Conservation (phyloP, 78 protist species). For the Dictyostelium firmibasis region DNA sequence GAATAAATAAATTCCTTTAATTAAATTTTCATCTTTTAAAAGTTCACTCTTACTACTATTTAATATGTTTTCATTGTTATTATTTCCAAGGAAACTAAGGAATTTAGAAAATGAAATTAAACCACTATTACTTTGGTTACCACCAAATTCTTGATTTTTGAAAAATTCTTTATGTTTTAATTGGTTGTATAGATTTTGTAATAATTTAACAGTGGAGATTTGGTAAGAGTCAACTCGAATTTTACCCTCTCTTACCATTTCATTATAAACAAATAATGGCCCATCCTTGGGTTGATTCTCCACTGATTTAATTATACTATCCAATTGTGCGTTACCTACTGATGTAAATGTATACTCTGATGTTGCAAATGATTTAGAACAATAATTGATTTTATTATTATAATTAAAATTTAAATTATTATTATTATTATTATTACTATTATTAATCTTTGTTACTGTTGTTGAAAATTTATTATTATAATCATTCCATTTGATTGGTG, state of each 20-base stretch:
- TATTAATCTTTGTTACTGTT: neutral
- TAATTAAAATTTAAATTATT: neutral
- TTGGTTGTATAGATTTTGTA: constrained; percentile 63
- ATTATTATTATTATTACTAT: neutral
- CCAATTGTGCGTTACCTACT: neutral
- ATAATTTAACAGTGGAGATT: constrained; percentile 48
- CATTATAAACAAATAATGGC: constrained; percentile 48
- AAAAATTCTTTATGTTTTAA: constrained; percentile 17
- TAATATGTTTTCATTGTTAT: neutral
- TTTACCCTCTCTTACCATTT: constrained; percentile 15
- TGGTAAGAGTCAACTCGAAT: constrained; percentile 47
- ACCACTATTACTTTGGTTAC: neutral
- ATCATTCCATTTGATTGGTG: neutral
- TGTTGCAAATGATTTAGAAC: neutral
- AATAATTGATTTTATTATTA: neutral
- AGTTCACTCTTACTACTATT: neutral
- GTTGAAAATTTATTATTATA: neutral
- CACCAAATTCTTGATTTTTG: neutral
- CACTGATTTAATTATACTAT: neutral
- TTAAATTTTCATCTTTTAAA: constrained; percentile 8
- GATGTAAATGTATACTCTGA: constrained; percentile 13
- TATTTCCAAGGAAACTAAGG: neutral
- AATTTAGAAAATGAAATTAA: constrained; percentile 13
- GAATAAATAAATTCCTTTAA: constrained; percentile 88
- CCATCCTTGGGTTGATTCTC: constrained; percentile 45